Base-by-base conservation (phyloP, 23 red algal genomes). In the Pyropia yezoensis region DNA sequence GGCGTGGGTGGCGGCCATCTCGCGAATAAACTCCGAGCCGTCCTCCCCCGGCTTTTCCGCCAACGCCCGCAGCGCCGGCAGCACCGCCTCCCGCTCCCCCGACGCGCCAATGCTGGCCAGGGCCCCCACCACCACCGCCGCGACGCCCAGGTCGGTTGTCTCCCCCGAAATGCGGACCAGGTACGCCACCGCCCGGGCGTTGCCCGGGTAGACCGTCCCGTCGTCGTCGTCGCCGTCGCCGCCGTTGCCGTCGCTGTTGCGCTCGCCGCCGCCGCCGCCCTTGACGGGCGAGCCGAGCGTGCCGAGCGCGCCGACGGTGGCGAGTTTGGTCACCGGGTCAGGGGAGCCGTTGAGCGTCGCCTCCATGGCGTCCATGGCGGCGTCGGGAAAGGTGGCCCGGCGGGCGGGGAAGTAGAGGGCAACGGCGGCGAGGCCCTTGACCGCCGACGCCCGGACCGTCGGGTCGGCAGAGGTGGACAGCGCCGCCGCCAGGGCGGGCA, bases 281-380 rank as follows among this genome's bases (percentile, higher is more conserved):
- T 47, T 47, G 39, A 47, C 39, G 6, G 39, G 39, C 11, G 39
- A 73, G 26, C 59, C 82, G 16, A 87, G 62, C 0, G 65, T 77
- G 63, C 32, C 71, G 5, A 87, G 50, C 45, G 69, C 74, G 15
- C 70, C 72, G 11, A 87, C 55, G 22, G 65, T 77, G 59, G 71
- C 63, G 14, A 87, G 24, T 54, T 77, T 87, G 14, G 82, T 70
- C 21, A 87, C 82, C 0, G 70, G 71, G 64, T 87, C 82, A 13
- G 39, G 39, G 14, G 51, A 32, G 13, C 8, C 51, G 15, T 70
- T 18, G n/a, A 83, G 16, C 45, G 53, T 64, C 11, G 15, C 11
- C 52, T 76, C 60, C 50, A 87, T 34, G 4, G 64, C 50, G 62
- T 77, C 63, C 0, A 87, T 28, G 1, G 82, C 82, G 23, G 17